These are phyloP conservation scores for Dipteronia dyeriana DNA, from an alignment of 345 rosid genomes.

Conservation along the genomic window DNA sequence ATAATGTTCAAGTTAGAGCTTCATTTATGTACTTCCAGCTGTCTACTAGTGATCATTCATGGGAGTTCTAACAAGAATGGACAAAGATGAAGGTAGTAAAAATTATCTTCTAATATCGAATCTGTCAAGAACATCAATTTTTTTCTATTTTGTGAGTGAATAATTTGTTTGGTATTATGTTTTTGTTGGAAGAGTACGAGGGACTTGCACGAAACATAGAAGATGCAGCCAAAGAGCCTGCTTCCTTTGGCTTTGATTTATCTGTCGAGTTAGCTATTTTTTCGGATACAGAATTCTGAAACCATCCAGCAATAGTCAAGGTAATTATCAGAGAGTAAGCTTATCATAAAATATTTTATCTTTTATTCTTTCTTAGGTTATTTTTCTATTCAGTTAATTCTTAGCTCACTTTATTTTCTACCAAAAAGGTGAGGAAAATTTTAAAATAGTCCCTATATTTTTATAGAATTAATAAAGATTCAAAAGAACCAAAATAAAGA, in stretches of 20 bases:
- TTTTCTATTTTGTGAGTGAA: too few relatives aligned
- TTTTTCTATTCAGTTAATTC: too few relatives aligned
- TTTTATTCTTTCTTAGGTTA: too few relatives aligned
- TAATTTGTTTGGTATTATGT: too few relatives aligned
- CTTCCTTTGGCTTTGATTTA: constrained; percentile 21
- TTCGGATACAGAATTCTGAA: constrained; percentile 32
- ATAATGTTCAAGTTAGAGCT: constrained; percentile 51
- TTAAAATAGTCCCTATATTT: too few relatives aligned
- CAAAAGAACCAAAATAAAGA: too few relatives aligned
- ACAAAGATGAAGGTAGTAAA: constrained; percentile 37
- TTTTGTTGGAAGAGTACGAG: constrained; percentile 51
- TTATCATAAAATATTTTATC: too few relatives aligned
- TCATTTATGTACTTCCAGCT: constrained; percentile 60
- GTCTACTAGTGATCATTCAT: neutral
- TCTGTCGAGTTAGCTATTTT: constrained; percentile 45
- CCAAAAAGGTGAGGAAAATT: too few relatives aligned
- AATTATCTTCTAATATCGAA: too few relatives aligned
- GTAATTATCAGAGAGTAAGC: constrained; percentile 23
- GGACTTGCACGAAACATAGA: constrained; percentile 43
- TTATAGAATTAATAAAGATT: too few relatives aligned
- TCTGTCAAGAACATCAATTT: too few relatives aligned
- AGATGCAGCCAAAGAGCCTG: constrained; percentile 27
- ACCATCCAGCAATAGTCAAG: constrained; percentile 64
- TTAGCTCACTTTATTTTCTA: too few relatives aligned
- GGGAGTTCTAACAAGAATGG: constrained; percentile 48